Evolutionary conservation across 2,329 filamentous ascomycete genomes (phyloP), one percentile per base, ranked within the genome.

Genomic region (Fusarium sp.): DNA sequence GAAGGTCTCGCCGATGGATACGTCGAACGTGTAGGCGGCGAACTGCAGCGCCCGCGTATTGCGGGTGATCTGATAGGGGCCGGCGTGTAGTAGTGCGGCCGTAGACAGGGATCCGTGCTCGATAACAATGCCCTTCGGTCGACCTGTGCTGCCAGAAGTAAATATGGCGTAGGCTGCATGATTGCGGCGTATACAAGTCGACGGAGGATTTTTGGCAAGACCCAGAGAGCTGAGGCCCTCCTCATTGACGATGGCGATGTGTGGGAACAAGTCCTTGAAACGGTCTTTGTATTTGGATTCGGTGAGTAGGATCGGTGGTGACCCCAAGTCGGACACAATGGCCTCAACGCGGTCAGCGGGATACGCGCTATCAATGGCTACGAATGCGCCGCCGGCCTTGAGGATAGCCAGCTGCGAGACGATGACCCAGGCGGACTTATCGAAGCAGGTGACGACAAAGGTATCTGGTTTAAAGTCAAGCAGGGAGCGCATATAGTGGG

Each of bases 11-110:
- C 20, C 5, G 12, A 56, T 18, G 8, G 53, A 44, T 15, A 44
- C 5, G 23, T 56, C 53, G 30, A 56, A 56, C n/a, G 53, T 56
- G 30, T 56, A 56, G 8, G 53, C 53, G 3, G 53, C 53, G 40
- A 56, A 56, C 32, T 56, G 53, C 15, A 56, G n/a, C 27, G 30
- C 30, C 32, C 53, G 38, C 0, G 40, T 44, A 44, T 56, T 30
- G 11, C 11, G 12, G 2, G 40, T 35, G 15, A 56, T 44, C 20
- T 35, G 30, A 45, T 35, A 15, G 4, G 53, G 40, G 15, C 40
- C 20, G 10, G n/a, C 27, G 4, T 56, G 40, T n/a, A 18, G 0
- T 6, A 35, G 52, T 35, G 40, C 30, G n/a, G 40, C 40, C 4
- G 53, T 56, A 17, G 53, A n/a, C 3, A 56, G 20, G 13, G 30